Evolutionary conservation across 2,329 filamentous ascomycete species (phyloP), one percentile per base, ranked within the genome.

Genomic region (Aspergillus spinulosporus): DNA sequence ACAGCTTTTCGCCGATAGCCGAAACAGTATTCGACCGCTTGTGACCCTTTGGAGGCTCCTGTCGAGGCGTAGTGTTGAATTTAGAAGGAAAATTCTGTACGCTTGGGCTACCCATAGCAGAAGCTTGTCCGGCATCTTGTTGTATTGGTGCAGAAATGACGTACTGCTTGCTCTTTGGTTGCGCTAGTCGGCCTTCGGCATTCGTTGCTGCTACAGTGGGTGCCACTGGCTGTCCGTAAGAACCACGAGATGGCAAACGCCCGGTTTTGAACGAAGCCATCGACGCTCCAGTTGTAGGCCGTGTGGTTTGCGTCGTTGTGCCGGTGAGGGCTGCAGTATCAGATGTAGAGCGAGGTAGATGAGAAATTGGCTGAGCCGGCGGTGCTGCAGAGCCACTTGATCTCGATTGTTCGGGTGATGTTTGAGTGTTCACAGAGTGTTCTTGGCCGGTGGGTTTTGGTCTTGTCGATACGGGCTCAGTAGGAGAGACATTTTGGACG

Each of bases 121-220:
- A 84, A 57, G 76, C 73, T 36, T 81, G 77, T 3, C 75, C 67
- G n/a, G 79, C 74, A 32, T 83, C 78, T 62, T 86, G 84, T 32
- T 83, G 77, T 48, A 88, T 82, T 11, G 87, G 83, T 51, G 84
- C 80, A 21, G 88, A 88, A 32, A 93, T 91, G 49, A 84, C 84
- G 69, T 92, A 90, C 62, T 84, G 85, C 67, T 87, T 84, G 61
- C 81, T 77, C 72, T 82, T 84, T 8, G 89, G 89, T 70, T 96
- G 93, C 62, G 94, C 89, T 66, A 97, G 91, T 61, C 89, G 89
- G 61, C 92, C 93, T 72, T 96, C 89, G 3, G 84, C 92, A 72
- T 94, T 96, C 51, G 92, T 94, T 64, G 89, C 88, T 48, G 92
- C 92, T 58, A 97, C 87, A 47, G 91, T 86, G 31, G 94, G 92